Evolutionary conservation across 1,284 basidiomycete species (phyloP), one percentile per base, ranked within the genome.

Genomic region (Phylloporus gajari): DNA sequence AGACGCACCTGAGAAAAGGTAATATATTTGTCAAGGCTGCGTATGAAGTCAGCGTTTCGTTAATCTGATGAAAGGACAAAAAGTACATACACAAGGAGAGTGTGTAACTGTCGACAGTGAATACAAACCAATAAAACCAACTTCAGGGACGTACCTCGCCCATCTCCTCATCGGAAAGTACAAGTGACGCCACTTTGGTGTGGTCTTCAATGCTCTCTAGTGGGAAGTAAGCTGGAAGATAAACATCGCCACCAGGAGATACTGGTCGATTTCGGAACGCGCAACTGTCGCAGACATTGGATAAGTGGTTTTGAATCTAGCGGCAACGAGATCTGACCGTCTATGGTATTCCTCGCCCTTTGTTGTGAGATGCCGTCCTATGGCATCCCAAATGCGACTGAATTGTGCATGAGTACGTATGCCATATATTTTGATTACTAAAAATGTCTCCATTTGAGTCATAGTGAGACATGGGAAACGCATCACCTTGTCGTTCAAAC

Each of bases 11-110:
- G 88, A 2, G 92, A 93, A 64, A 93, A 88, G 0, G 85, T 85
- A 3, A 91, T 84, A 71, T 90, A 93, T 83, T 93, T 93, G 69
- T 91, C 90, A 32, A 93, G 79, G 13, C 91, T 92, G 69, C 25
- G 48, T 6, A 68, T 60, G 44, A 30, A 59, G 56, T 76, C 69
- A 70, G 68, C 44, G 63, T 17, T 8, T 68, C 44, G 63, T 17
- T 8, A 35, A 5, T 5, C n/a, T n/a, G 46, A 46, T 59, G 12
- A n/a, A 53, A 59, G 19, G 11, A 25, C 12, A 9, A 25, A 30
- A 68, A 51, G 78, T 19, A n/a, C 88, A 59, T 83, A 91, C 91
- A 90, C 88, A 38, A 91, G 83, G 30, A 90, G 81, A 2, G 88
- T 84, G 75, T 91, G 89, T 17, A 90, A 82, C 89, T 91, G 60